phyloP scores from a whole-genome alignment of 345 rosid genomes.

The Dimocarpus longan region DNA sequence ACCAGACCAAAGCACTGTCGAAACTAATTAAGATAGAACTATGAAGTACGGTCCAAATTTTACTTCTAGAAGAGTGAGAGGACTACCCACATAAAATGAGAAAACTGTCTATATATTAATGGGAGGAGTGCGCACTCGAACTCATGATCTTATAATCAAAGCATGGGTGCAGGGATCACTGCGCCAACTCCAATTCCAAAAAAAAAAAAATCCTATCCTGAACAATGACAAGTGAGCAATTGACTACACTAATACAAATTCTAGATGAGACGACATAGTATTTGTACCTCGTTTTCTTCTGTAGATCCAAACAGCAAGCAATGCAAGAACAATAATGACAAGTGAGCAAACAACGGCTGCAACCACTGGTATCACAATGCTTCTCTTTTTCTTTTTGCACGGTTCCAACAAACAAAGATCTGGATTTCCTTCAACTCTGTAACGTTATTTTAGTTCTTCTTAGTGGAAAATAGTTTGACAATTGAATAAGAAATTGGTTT shows the following conservation, averaged over 20 bases:
- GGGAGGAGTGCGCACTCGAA: too few species aligned
- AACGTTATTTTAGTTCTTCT: slow-evolving; percentile 13
- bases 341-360: slow-evolving; percentile 15
- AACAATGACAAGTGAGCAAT: not conserved
- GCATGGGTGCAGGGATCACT: too few species aligned
- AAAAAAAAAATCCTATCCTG: not conserved
- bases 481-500: not conserved
- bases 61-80: too few species aligned
- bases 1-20: too few species aligned
- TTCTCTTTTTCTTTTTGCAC: slow-evolving; percentile 39
- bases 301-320: slow-evolving; percentile 19
- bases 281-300: slow-evolving; percentile 26
- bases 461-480: not conserved
- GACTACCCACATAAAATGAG: too few species aligned
- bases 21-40: too few species aligned
- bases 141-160: too few species aligned
- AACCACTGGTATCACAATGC: slow-evolving; percentile 14
- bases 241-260: too few species aligned
- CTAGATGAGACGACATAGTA: not conserved
- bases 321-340: slow-evolving; percentile 22
- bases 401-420: slow-evolving; percentile 38
- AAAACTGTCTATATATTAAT: too few species aligned
- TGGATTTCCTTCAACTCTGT: slow-evolving; percentile 45
- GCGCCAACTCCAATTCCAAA: too few species aligned
- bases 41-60: too few species aligned